Percentiles rank a stretch among this genome's conserved stretches.
These are phyloP conservation scores for Aspergillus bombycis DNA, from an alignment of 2,329 filamentous ascomycete genomes.

Conservation along the genomic window DNA sequence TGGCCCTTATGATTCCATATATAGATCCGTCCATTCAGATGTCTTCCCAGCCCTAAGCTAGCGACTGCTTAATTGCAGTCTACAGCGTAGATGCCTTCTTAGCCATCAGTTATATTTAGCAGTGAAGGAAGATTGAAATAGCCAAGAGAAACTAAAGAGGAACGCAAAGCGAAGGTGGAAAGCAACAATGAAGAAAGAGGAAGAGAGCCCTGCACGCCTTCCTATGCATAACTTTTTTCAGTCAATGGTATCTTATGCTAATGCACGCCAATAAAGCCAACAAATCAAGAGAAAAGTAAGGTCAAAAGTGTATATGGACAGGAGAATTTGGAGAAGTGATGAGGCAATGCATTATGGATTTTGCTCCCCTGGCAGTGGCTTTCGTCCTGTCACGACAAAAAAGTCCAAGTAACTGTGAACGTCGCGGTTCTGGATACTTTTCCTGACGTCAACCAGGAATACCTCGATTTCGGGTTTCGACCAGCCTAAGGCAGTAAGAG, in stretches of 20 bases:
- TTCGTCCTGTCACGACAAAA: constrained; percentile 43
- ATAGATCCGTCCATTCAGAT: background rate
- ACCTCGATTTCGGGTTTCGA: constrained; percentile 51
- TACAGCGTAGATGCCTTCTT: background rate
- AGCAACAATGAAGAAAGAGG: constrained; percentile 1
- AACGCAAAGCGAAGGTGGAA: background rate
- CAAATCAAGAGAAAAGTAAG: constrained; percentile 18
- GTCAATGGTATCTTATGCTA: constrained; percentile 35
- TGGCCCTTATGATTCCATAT: background rate
- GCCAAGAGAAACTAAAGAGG: background rate
- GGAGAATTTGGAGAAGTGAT: background rate
- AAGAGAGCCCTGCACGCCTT: constrained; percentile 25
- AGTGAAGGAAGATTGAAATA: background rate
- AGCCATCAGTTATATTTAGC: background rate
- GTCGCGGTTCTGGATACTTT: constrained; percentile 42
- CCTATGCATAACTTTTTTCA: constrained; percentile 26
- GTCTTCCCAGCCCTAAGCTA: background rate
- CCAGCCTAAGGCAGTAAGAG: constrained; percentile 47
- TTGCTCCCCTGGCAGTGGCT: constrained; percentile 30
- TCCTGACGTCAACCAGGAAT: constrained; percentile 48
- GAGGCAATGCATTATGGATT: background rate
- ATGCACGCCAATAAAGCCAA: constrained; percentile 22
- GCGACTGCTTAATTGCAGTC: background rate
- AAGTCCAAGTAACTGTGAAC: constrained; percentile 48
- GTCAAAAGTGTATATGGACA: constrained; percentile 3